These are phyloP conservation scores for Chloranthus sessilifolius DNA, from an alignment of 164 flowering plant species.

Conservation along the genomic window DNA sequence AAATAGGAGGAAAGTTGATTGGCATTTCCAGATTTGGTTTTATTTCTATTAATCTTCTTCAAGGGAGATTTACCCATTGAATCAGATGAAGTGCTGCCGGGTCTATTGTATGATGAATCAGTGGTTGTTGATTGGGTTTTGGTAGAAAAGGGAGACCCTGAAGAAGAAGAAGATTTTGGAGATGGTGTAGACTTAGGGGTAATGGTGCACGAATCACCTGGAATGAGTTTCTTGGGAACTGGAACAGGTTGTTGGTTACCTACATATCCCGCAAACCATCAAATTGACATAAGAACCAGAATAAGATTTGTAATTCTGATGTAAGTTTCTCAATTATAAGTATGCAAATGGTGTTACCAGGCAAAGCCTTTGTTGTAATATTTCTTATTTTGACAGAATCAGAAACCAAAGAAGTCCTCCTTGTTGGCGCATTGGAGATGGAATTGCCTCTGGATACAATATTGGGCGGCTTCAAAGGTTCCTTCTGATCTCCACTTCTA, in stretches of 20 bases:
- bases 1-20: too few species aligned
- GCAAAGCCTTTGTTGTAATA: conserved; percentile 21
- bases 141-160: conserved; percentile 25
- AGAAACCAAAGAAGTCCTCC: conserved; percentile 41
- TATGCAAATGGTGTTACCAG: conserved; percentile 15
- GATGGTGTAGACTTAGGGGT: conserved; percentile 32
- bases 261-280: conserved; percentile 9
- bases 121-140: conserved; percentile 30
- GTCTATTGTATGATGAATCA: conserved; percentile 41
- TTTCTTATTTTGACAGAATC: conserved; percentile 31
- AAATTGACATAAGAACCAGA: background rate
- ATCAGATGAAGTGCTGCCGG: conserved; percentile 41
- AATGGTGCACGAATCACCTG: conserved; percentile 18
- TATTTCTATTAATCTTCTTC: background rate
- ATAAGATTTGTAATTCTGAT: background rate
- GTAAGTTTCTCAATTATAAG: background rate
- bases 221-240: conserved; percentile 20
- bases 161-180: conserved; percentile 35
- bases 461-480: conserved; percentile 43
- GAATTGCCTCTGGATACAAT: conserved; percentile 23
- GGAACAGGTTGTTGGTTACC: conserved; percentile 25
- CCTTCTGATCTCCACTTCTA: conserved; percentile 25
- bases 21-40: conserved; percentile 8
- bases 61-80: conserved; percentile 16
- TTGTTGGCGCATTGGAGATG: conserved; percentile 33